phyloP scores from a whole-genome alignment of 495 filamentous ascomycete genomes.

The Schizothecium vesticola region DNA sequence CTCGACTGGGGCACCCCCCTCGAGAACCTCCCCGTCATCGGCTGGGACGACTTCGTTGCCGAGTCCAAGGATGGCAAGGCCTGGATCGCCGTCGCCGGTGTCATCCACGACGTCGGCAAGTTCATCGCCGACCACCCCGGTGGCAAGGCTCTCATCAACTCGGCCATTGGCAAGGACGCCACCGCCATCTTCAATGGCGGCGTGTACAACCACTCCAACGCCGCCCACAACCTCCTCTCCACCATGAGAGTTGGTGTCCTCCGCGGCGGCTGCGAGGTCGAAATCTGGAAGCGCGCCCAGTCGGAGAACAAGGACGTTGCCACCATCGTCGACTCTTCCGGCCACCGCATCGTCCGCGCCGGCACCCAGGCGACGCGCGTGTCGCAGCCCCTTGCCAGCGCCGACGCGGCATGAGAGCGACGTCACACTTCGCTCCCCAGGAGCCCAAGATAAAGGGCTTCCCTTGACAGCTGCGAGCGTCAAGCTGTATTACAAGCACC shows the following conservation, averaged over 20 bases:
- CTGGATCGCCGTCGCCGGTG: constrained; percentile 84
- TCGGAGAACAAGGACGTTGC: constrained; percentile 82
- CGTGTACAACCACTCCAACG: constrained; percentile 97
- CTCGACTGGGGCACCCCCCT: constrained; percentile 96
- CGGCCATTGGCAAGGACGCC: constrained; percentile 93
- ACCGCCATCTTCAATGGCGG: constrained; percentile 99
- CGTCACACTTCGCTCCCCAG: background rate
- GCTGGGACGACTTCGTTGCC: constrained; percentile 92
- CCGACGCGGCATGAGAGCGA: constrained; percentile 65
- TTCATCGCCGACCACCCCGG: constrained; percentile 98
- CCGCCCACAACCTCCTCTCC: constrained; percentile 92
- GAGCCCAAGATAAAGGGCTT: background rate
- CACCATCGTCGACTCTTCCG: constrained; percentile 73
- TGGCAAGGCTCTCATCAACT: constrained; percentile 90
- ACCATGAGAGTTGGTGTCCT: constrained; percentile 97
- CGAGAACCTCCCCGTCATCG: constrained; percentile 89
- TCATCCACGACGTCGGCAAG: constrained; percentile 89
- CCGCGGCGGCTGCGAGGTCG: constrained; percentile 92
- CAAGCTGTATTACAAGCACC: background rate
- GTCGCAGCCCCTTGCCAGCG: constrained; percentile 60
- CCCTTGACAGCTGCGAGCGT: no score
- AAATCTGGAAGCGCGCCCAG: constrained; percentile 97
- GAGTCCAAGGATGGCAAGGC: constrained; percentile 77
- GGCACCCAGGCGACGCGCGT: constrained; percentile 89
- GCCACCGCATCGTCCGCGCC: constrained; percentile 81